Conservation (phyloP, 768 basidiomycete species). For the Xanthoconium purpureum region DNA sequence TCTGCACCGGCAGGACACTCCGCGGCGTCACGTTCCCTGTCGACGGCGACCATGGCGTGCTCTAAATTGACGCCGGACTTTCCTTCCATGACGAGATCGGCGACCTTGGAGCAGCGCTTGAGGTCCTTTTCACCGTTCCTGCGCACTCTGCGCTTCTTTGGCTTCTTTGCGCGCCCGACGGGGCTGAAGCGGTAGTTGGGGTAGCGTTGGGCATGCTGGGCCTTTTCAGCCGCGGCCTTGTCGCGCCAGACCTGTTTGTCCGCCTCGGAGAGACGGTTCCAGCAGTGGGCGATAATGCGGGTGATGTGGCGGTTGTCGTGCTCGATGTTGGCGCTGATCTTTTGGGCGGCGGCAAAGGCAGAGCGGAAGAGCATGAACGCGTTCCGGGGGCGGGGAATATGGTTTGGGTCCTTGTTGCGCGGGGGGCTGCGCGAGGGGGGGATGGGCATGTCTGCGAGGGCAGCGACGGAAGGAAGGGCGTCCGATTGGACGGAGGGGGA, state of each 20-base stretch:
- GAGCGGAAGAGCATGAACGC: slow-evolving; percentile 61
- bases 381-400: slow-evolving; percentile 39
- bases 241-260: slow-evolving; percentile 51
- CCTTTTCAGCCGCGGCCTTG: slow-evolving; percentile 51
- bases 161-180: slow-evolving; percentile 40
- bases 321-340: slow-evolving; percentile 47
- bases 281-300: slow-evolving; percentile 51
- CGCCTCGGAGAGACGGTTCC: slow-evolving; percentile 49
- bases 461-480: neutral
- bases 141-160: slow-evolving; percentile 49
- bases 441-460: slow-evolving; percentile 30
- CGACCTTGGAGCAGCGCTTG: slow-evolving; percentile 48
- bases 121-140: slow-evolving; percentile 48
- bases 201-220: slow-evolving; percentile 44
- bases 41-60: slow-evolving; percentile 40
- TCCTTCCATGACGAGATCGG: slow-evolving; percentile 48
- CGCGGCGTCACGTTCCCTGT: neutral
- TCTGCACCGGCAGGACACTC: neutral
- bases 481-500: slow-evolving; percentile 5
- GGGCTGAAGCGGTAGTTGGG: slow-evolving; percentile 58
- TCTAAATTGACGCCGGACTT: slow-evolving; percentile 49
- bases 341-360: slow-evolving; percentile 52
- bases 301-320: slow-evolving; percentile 58
- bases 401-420: slow-evolving; percentile 39
- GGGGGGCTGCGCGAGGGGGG: slow-evolving; percentile 28